Evolutionary conservation across 108 stramenopile genomes (phyloP).

Genomic region (Fragilariopsis cylindrus): DNA sequence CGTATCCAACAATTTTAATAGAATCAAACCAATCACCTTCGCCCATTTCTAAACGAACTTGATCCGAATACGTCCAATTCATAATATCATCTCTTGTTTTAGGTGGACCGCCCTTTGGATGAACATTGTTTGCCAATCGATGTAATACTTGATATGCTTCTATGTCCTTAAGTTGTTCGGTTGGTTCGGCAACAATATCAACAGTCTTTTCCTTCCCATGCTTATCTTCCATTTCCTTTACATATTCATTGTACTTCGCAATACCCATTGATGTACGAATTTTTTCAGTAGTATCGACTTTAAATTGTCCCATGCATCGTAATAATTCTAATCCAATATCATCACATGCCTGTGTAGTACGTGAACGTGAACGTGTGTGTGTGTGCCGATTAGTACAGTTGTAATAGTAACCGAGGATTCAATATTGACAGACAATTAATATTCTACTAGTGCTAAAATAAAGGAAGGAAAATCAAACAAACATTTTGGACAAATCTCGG

Average conservation of each 20-base stretch:
- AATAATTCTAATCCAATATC: slow-evolving; percentile 36
- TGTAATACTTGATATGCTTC: slow-evolving; percentile 35
- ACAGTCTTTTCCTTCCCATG: slow-evolving; percentile 37
- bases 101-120: slow-evolving; percentile 37
- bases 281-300: slow-evolving; percentile 35
- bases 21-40: slow-evolving; percentile 35
- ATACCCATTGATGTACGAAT: slow-evolving; percentile 33
- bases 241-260: slow-evolving; percentile 45
- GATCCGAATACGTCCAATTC: slow-evolving; percentile 36
- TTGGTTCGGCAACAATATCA: slow-evolving; percentile 31
- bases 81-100: slow-evolving; percentile 30
- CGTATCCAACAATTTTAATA: slow-evolving; percentile 32
- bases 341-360: slow-evolving; percentile 25
- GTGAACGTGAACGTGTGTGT: background rate
- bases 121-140: slow-evolving; percentile 26
- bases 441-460: too few relatives aligned
- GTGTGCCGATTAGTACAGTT: background rate
- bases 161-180: slow-evolving; percentile 28
- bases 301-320: slow-evolving; percentile 38
- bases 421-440: too few relatives aligned
- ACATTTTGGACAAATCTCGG: too few relatives aligned
- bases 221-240: slow-evolving; percentile 34
- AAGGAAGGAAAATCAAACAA: too few relatives aligned
- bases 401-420: too few relatives aligned
- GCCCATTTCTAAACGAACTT: slow-evolving; percentile 41